These are phyloP conservation scores for Zizania latifolia DNA, from an alignment of 176 grass and related monocot species.

Conservation along the genomic window DNA sequence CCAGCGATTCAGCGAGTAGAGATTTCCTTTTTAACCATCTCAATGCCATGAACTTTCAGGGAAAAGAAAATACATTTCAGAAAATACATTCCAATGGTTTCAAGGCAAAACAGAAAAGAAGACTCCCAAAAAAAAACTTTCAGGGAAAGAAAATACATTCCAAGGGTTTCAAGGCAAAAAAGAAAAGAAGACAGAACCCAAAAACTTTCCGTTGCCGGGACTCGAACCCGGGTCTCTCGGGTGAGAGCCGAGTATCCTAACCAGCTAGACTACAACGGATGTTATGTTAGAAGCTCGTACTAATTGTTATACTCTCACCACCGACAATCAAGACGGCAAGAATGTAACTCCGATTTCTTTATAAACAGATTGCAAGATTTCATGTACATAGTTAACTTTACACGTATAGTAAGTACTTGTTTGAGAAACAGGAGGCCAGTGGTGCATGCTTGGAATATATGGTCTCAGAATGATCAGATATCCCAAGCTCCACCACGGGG, in stretches of 20 bases:
- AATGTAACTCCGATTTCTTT: conserved; percentile 9
- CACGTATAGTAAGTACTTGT: neutral
- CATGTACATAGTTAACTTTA: neutral
- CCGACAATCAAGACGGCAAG: too few species aligned
- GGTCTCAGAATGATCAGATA: conserved; percentile 2
- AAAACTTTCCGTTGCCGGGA: conserved; percentile 54
- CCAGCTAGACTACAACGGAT: conserved; percentile 76
- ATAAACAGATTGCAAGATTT: conserved; percentile 4
- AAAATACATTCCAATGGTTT: too few species aligned
- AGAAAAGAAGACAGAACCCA: neutral
- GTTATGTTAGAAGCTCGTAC: rapidly evolving
- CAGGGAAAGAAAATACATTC: too few species aligned
- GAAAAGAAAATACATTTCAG: too few species aligned
- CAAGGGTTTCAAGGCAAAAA: too few species aligned
- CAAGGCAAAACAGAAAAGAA: too few species aligned
- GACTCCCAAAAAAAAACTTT: too few species aligned
- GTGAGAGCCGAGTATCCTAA: conserved; percentile 92
- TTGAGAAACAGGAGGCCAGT: neutral
- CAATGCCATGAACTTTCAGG: too few species aligned
- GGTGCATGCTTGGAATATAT: conserved; percentile 4
- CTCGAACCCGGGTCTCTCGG: conserved; percentile 53
- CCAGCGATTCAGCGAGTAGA: too few species aligned
- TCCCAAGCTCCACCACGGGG: neutral
- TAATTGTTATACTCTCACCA: too few species aligned
- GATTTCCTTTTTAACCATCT: too few species aligned